phyloP scores from a whole-genome alignment of 2,329 filamentous ascomycete genomes.

The Coniochaeta sp. region DNA sequence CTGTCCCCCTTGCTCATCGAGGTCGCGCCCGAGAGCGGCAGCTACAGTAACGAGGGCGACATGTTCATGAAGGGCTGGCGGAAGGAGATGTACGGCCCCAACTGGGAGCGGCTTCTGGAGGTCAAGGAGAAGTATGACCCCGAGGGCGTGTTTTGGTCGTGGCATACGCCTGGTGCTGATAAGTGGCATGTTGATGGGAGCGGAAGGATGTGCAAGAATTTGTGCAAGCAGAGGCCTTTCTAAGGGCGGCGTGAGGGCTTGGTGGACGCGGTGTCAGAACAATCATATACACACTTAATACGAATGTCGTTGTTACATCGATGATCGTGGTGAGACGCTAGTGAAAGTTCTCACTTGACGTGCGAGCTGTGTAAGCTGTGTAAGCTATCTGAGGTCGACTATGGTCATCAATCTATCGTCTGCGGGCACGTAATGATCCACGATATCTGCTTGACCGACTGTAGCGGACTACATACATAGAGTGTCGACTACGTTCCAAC shows the following conservation, averaged over 20 bases:
- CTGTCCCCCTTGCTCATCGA: background rate
- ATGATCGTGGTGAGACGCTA: too few relatives aligned
- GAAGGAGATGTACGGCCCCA: conserved; percentile 3
- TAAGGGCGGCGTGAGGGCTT: background rate
- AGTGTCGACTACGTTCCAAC: too few relatives aligned
- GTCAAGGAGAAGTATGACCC: conserved; percentile 4
- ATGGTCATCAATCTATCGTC: too few relatives aligned
- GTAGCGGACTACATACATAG: too few relatives aligned
- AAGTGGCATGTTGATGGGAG: background rate
- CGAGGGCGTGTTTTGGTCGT: background rate
- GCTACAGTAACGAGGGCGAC: conserved; percentile 3
- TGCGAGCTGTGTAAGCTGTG: too few relatives aligned
- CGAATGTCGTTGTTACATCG: background rate
- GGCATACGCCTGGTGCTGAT: conserved; percentile 1
- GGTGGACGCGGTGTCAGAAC: background rate
- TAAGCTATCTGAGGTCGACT: too few relatives aligned
- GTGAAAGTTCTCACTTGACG: too few relatives aligned
- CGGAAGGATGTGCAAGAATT: background rate
- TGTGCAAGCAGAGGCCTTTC: background rate
- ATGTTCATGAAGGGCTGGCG: conserved; percentile 4
- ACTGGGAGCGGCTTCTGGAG: background rate
- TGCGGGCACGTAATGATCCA: too few relatives aligned
- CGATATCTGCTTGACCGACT: too few relatives aligned
- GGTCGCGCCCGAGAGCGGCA: conserved; percentile 2
- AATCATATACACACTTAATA: background rate